These are phyloP conservation scores for Cajanus cajan DNA, from an alignment of 306 rosid genomes.

Conservation along the genomic window DNA sequence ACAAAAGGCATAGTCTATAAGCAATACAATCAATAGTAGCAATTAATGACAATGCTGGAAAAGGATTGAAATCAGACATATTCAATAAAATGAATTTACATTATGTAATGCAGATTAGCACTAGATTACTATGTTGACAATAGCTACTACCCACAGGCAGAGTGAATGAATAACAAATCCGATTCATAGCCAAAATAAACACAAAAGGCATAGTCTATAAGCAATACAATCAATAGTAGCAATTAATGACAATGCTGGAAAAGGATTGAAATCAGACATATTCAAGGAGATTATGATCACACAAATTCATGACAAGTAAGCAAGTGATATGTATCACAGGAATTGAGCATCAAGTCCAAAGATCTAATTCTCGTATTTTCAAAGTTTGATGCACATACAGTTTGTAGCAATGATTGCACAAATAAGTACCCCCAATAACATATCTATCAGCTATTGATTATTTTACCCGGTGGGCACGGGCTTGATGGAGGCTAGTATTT, in stretches of 20 bases:
- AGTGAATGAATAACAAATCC: background rate
- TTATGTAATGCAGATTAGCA: background rate
- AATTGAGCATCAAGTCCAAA: constrained; percentile 16
- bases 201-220: background rate
- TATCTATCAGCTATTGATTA: constrained; percentile 15
- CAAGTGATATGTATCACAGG: background rate
- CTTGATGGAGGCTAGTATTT: constrained; percentile 69
- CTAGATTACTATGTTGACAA: constrained; percentile 4
- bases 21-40: constrained; percentile 7
- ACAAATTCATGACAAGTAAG: background rate
- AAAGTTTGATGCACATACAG: constrained; percentile 5
- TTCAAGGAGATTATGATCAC: background rate
- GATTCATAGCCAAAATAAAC: constrained; percentile 1
- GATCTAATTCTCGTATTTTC: background rate
- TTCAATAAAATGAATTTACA: background rate
- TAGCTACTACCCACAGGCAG: background rate
- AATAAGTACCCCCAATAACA: background rate
- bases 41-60: constrained; percentile 6
- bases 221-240: constrained; percentile 7
- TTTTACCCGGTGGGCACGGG: constrained; percentile 64
- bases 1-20: background rate
- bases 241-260: constrained; percentile 6
- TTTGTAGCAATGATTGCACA: constrained; percentile 11
- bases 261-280: background rate
- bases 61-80: background rate